These are phyloP conservation scores for Rhizomucor miehei DNA, from an alignment of 371 early-diverging fungal species.

Conservation along the genomic window DNA sequence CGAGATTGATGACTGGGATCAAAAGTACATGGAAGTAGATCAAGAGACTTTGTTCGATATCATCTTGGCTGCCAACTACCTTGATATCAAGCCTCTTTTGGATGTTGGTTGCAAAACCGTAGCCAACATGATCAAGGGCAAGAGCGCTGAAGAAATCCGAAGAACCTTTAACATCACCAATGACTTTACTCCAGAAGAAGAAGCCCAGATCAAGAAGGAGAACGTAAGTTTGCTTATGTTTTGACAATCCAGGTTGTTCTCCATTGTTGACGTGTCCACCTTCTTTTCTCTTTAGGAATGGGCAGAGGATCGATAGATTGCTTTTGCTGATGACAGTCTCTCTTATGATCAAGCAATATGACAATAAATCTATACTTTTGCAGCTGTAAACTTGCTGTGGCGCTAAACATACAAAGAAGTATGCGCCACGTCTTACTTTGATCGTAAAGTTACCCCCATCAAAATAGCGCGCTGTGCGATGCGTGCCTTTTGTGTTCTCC, in stretches of 20 bases:
- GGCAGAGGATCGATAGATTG: conserved; percentile 78
- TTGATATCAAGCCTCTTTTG: conserved; percentile 93
- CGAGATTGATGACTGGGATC: conserved; percentile 82
- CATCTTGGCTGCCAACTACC: conserved; percentile 87
- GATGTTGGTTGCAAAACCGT: conserved; percentile 98
- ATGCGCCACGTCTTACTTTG: too few relatives aligned
- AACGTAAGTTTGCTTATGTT: conserved; percentile 53
- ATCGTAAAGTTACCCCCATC: too few relatives aligned
- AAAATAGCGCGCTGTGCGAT: too few relatives aligned
- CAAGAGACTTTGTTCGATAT: conserved; percentile 78
- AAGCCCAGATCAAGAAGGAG: conserved; percentile 85
- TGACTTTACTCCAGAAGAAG: conserved; percentile 97
- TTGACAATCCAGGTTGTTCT: conserved; percentile 15
- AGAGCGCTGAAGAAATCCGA: conserved; percentile 92
- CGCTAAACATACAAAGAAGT: too few relatives aligned
- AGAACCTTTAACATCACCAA: conserved; percentile 91
- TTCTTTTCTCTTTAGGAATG: conserved; percentile 44
- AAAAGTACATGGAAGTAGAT: conserved; percentile 77
- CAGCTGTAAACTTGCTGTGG: too few relatives aligned
- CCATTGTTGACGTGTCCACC: neutral
- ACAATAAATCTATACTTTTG: too few relatives aligned
- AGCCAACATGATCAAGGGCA: conserved; percentile 97
- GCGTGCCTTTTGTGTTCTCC: too few relatives aligned
- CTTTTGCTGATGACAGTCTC: neutral
- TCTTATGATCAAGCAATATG: too few relatives aligned